Base-by-base conservation (phyloP, 75 land plant genomes). In the Cryptomeria japonica region DNA sequence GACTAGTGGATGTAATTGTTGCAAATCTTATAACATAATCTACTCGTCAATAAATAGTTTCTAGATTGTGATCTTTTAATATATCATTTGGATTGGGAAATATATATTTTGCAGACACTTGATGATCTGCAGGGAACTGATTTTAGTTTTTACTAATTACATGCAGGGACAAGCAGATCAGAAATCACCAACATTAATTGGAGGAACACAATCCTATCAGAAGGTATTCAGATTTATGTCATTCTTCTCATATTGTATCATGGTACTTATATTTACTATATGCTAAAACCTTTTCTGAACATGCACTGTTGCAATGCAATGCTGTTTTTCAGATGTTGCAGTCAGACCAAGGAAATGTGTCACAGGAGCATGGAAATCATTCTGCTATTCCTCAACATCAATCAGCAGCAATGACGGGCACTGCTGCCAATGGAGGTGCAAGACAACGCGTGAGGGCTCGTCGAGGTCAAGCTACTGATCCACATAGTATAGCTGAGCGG, bases 401-500 rank as follows among this genome's bases (percentile, higher is more conserved):
- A 53, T 36, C 86, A 37, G 73, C 53, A 18, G 31, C 85, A 25
- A n/a, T 84, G 36, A 64, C 84, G 70, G 72, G 31, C 3, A 49
- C 80, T 75, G 92, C 53, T 75, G 68, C 44, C 9, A 86, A 86
- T 72, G 91, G 88, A 28, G 87, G 78, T 85, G 44, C 70, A 34
- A 87, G 91, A 44, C 86, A 86, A 61, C 91, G 92, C 22, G 91
- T 87, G 15, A 92, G 94, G 83, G 94, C 94, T 82, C 86, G 94
- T n/a, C 87, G 94, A 70, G 94, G 94, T 37, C 94, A 93, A 87
- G 94, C 94, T 19, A 93, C 94, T 83, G 94, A 93, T 88, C 94
- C 94, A 80, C 94, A 93, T 68, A 93, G 94, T 58, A 93, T 93
- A 84, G 94, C 94, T 49, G 94, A 93, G 84, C 87, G 94, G 89